Conservation (phyloP, 805 yeast genomes). For the Middelhovenomyces tepae region DNA sequence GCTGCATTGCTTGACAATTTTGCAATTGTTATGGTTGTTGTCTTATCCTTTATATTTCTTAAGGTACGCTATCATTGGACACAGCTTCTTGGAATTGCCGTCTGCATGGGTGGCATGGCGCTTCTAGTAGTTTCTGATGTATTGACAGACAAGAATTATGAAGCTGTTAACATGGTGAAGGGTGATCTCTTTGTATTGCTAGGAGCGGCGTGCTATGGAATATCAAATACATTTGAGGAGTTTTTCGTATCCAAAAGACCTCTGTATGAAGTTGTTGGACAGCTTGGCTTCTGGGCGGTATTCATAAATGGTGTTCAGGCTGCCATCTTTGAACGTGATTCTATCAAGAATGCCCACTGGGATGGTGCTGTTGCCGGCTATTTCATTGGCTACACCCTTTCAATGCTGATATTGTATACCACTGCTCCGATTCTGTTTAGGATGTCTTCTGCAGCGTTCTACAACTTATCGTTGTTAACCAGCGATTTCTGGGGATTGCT, state of each 20-base stretch:
- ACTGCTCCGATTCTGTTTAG: conserved; percentile 37
- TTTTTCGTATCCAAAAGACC: conserved; percentile 37
- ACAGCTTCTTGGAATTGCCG: conserved; percentile 32
- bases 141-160: conserved; percentile 33
- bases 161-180: conserved; percentile 33
- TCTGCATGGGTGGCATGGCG: conserved; percentile 37
- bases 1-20: conserved; percentile 38
- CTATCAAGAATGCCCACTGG: conserved; percentile 32
- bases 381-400: conserved; percentile 34
- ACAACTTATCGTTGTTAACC: conserved; percentile 35
- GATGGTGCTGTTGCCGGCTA: conserved; percentile 33
- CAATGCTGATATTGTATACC: conserved; percentile 32
- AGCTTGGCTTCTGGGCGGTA: conserved; percentile 35
- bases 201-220: conserved; percentile 38
- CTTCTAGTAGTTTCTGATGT: conserved; percentile 33
- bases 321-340: conserved; percentile 34
- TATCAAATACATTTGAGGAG: conserved; percentile 37
- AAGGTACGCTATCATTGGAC: conserved; percentile 40
- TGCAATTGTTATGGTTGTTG: conserved; percentile 37
- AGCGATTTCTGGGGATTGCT: conserved; percentile 39
- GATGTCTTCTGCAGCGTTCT: conserved; percentile 39
- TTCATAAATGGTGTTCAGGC: conserved; percentile 36
- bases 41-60: conserved; percentile 33
- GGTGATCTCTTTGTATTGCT: conserved; percentile 37
- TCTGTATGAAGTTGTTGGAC: conserved; percentile 36